phyloP scores from a whole-genome alignment of 2,329 filamentous ascomycete species.

The Beauveria brongniartii region DNA sequence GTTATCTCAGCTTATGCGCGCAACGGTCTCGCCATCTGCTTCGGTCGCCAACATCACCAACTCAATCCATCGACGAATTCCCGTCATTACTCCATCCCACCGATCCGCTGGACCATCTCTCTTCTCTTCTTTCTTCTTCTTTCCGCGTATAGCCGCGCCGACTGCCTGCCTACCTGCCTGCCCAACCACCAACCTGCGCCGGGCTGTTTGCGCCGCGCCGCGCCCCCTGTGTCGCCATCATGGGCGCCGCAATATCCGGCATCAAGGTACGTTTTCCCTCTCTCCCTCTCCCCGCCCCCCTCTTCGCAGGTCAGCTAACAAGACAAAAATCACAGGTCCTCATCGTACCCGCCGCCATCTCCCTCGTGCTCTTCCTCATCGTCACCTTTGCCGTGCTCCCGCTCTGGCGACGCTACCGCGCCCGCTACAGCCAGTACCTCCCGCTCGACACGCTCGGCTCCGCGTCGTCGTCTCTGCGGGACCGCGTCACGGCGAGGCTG shows the following conservation, averaged over 20 bases:
- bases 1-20: background rate
- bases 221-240: slow-evolving; percentile 14
- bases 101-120: background rate
- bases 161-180: background rate
- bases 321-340: slow-evolving; percentile 45
- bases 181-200: too few species aligned
- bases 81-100: too few species aligned
- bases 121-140: background rate
- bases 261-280: slow-evolving; percentile 24
- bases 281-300: background rate
- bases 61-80: background rate
- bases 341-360: slow-evolving; percentile 62
- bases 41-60: background rate
- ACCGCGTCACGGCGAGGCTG: slow-evolving; percentile 33
- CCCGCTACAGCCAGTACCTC: slow-evolving; percentile 66
- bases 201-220: too few species aligned
- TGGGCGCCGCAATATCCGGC: slow-evolving; percentile 27
- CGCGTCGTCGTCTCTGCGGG: slow-evolving; percentile 47
- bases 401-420: slow-evolving; percentile 60
- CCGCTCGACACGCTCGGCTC: slow-evolving; percentile 54
- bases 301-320: background rate
- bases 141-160: background rate
- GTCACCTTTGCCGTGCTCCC: slow-evolving; percentile 59
- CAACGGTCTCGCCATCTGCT: background rate
- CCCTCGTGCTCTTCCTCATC: slow-evolving; percentile 58